A percentile compares a stretch with the other conserved stretches of the same genome.
Evolutionary conservation across 1,284 basidiomycete species (phyloP).

Genomic region (Ustilago hordei): DNA sequence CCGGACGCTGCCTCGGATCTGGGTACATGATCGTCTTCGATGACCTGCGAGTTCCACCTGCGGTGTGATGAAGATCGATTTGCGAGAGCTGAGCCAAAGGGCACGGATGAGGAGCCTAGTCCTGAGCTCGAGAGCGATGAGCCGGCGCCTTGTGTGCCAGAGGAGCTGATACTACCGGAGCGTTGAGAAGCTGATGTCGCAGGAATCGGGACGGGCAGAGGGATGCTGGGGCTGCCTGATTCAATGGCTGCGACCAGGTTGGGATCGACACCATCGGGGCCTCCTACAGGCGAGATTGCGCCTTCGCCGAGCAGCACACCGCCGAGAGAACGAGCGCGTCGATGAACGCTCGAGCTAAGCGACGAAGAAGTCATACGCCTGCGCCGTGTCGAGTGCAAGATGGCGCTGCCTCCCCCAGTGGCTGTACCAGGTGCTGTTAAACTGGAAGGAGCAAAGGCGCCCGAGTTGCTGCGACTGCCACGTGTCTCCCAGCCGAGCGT

Average conservation of each 20-base stretch:
- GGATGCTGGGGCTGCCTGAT: slow-evolving; percentile 50
- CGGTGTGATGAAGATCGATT: slow-evolving; percentile 20
- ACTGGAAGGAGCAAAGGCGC: slow-evolving; percentile 34
- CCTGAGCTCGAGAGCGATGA: slow-evolving; percentile 40
- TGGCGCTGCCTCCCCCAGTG: slow-evolving; percentile 39
- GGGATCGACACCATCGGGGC: slow-evolving; percentile 68
- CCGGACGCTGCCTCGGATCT: slow-evolving; percentile 10
- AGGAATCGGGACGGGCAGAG: slow-evolving; percentile 42
- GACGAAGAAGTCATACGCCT: slow-evolving; percentile 47
- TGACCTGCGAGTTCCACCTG: slow-evolving; percentile 33
- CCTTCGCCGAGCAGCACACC: slow-evolving; percentile 54
- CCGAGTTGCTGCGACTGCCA: slow-evolving; percentile 34
- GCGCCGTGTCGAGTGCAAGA: slow-evolving; percentile 32
- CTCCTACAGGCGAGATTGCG: slow-evolving; percentile 62
- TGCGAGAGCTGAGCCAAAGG: slow-evolving; percentile 26
- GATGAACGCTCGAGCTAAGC: slow-evolving; percentile 55
- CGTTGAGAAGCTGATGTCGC: slow-evolving; percentile 33
- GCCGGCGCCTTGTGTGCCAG: slow-evolving; percentile 39
- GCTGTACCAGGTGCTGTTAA: slow-evolving; percentile 33
- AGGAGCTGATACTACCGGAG: slow-evolving; percentile 47
- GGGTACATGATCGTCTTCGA: slow-evolving; percentile 30
- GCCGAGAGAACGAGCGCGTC: slow-evolving; percentile 64
- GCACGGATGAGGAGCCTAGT: slow-evolving; percentile 33
- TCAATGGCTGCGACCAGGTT: slow-evolving; percentile 66
- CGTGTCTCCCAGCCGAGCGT: slow-evolving; percentile 38